Evolutionary conservation across 2,329 filamentous ascomycete genomes (phyloP).

Genomic region (Dothistroma pini): DNA sequence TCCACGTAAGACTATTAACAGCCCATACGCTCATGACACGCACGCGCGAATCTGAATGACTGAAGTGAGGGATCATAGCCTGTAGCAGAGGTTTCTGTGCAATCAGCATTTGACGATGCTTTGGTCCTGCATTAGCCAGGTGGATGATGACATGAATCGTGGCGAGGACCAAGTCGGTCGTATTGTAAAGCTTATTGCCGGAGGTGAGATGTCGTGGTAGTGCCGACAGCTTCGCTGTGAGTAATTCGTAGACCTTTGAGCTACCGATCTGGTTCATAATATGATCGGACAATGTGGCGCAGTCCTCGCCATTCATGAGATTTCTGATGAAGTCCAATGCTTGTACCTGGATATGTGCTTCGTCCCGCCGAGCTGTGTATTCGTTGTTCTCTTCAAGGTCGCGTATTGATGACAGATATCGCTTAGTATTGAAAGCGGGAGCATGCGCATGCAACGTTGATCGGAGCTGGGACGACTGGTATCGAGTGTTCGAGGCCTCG

Average conservation of each 20-base stretch:
- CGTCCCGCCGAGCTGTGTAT: conserved; percentile 68
- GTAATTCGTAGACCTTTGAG: conserved; percentile 73
- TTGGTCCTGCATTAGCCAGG: conserved; percentile 75
- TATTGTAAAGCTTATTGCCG: conserved; percentile 40
- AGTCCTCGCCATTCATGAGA: conserved; percentile 65
- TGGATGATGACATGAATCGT: conserved; percentile 83
- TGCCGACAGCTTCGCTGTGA: conserved; percentile 70
- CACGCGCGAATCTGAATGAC: conserved; percentile 68
- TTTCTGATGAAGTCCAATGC: conserved; percentile 87
- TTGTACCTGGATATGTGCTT: conserved; percentile 85
- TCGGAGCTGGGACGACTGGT: conserved; percentile 35
- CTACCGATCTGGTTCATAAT: conserved; percentile 73
- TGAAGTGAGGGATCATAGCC: conserved; percentile 68
- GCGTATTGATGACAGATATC: conserved; percentile 30
- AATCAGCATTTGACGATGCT: conserved; percentile 73
- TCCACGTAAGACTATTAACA: conserved; percentile 79
- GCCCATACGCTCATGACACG: conserved; percentile 78
- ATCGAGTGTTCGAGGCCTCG: conserved; percentile 34
- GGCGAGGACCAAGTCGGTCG: conserved; percentile 66
- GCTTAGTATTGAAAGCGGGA: conserved; percentile 27
- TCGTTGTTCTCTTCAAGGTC: conserved; percentile 58
- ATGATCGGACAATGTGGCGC: conserved; percentile 74
- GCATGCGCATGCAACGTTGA: conserved; percentile 31
- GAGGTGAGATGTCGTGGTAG: conserved; percentile 15
- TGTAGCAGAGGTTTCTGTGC: conserved; percentile 72